These are phyloP conservation scores for Thermothielavioides terrestris DNA, from an alignment of 495 filamentous ascomycete genomes.

Conservation along the genomic window DNA sequence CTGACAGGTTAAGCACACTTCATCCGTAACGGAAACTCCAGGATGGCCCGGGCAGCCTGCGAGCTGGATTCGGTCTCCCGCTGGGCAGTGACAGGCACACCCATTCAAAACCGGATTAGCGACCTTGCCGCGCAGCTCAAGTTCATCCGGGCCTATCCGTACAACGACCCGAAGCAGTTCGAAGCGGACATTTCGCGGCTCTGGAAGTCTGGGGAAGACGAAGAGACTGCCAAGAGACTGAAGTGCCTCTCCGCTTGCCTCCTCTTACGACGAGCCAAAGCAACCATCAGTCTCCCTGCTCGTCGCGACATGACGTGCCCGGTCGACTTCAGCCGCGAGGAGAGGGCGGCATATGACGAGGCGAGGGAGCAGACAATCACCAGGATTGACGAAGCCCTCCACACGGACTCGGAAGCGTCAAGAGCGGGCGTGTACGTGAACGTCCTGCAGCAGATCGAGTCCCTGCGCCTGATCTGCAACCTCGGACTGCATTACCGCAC, in stretches of 20 bases:
- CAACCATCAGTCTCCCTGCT: slow-evolving; percentile 24
- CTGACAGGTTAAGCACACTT: slow-evolving; percentile 2
- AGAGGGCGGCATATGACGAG: slow-evolving; percentile 25
- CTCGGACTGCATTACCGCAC: slow-evolving; percentile 25
- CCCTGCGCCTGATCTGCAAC: slow-evolving; percentile 35
- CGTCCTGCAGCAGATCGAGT: slow-evolving; percentile 35
- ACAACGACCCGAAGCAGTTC: slow-evolving; percentile 27
- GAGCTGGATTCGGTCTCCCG: slow-evolving; percentile 25
- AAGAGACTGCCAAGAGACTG: slow-evolving; percentile 28
- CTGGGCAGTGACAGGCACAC: slow-evolving; percentile 40
- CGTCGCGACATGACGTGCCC: slow-evolving; percentile 17
- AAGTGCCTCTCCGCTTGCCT: slow-evolving; percentile 30
- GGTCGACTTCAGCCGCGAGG: slow-evolving; percentile 24
- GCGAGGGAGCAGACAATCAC: slow-evolving; percentile 15
- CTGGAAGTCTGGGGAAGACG: slow-evolving; percentile 28
- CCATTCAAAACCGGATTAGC: slow-evolving; percentile 35
- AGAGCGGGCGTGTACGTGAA: slow-evolving; percentile 17
- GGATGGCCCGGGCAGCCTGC: slow-evolving; percentile 28
- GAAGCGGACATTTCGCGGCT: slow-evolving; percentile 23
- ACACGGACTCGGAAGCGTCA: not conserved
- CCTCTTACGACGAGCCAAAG: slow-evolving; percentile 30
- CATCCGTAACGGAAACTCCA: slow-evolving; percentile 31
- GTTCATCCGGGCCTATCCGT: slow-evolving; percentile 34
- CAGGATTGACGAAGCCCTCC: slow-evolving; percentile 18
- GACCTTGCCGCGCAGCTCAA: slow-evolving; percentile 33